These are phyloP conservation scores for Pyrenochaeta sp. DNA, from an alignment of 2,329 filamentous ascomycete genomes.

Conservation along the genomic window DNA sequence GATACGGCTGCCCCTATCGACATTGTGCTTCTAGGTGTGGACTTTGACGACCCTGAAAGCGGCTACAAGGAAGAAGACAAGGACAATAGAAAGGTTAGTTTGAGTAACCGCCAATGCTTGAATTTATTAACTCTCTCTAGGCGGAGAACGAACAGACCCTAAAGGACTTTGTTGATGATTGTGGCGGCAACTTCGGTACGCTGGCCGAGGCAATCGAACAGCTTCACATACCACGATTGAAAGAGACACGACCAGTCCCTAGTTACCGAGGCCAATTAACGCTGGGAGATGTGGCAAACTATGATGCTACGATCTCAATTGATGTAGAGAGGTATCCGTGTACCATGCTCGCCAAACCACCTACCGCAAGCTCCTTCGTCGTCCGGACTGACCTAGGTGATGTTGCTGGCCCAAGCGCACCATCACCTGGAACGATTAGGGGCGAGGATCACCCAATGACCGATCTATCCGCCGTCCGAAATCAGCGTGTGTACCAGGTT, in stretches of 20 bases:
- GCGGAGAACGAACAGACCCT: conserved; percentile 76
- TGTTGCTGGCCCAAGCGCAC: conserved; percentile 59
- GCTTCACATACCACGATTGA: conserved; percentile 78
- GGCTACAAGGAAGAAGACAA: conserved; percentile 95
- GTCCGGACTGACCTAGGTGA: conserved; percentile 53
- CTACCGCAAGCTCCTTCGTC: conserved; percentile 80
- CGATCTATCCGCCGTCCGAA: conserved; percentile 73
- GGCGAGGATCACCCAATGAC: conserved; percentile 47
- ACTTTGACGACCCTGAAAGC: conserved; percentile 91
- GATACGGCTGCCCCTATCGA: conserved; percentile 71
- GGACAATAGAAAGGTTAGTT: conserved; percentile 67
- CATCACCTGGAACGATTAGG: conserved; percentile 60
- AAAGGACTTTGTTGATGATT: conserved; percentile 67
- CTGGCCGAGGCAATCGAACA: conserved; percentile 84
- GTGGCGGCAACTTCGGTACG: conserved; percentile 79
- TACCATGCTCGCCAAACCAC: conserved; percentile 77
- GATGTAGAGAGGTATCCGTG: conserved; percentile 90
- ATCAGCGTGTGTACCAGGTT: conserved; percentile 80
- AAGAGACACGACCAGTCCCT: conserved; percentile 75
- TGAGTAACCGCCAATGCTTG: background rate
- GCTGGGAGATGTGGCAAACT: conserved; percentile 77
- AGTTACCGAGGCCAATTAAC: conserved; percentile 81
- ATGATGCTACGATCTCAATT: conserved; percentile 78
- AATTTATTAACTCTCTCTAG: conserved; percentile 49
- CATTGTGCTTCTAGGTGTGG: conserved; percentile 81